A percentile compares a stretch with the other conserved stretches of the same genome.
Conservation (phyloP, 352 stramenopile species). For the Thalassiosira ordinaria region DNA sequence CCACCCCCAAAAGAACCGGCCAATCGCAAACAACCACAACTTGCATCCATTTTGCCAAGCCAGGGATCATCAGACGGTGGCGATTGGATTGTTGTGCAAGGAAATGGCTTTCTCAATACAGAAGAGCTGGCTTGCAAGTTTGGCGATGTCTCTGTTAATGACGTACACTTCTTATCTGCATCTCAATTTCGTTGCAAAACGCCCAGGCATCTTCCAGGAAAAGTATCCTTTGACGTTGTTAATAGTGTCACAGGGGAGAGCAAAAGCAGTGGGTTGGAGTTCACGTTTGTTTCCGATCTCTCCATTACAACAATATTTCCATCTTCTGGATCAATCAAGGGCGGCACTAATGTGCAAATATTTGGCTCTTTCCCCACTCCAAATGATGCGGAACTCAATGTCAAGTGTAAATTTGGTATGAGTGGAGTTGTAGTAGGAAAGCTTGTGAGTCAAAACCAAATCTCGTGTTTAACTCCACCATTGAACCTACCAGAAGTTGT, state of each 20-base stretch:
- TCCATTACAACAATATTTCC: constrained; percentile 56
- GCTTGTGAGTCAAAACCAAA: constrained; percentile 53
- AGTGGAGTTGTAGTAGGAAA: constrained; percentile 37
- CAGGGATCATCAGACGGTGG: constrained; percentile 44
- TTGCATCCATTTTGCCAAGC: constrained; percentile 45
- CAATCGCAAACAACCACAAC: constrained; percentile 35
- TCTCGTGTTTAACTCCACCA: constrained; percentile 48
- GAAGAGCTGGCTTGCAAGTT: constrained; percentile 59
- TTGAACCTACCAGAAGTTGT: constrained; percentile 36
- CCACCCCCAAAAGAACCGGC: neutral
- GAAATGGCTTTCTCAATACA: constrained; percentile 62
- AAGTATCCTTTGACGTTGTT: constrained; percentile 43
- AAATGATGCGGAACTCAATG: constrained; percentile 7
- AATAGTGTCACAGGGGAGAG: constrained; percentile 26
- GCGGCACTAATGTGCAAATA: constrained; percentile 54
- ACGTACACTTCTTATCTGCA: constrained; percentile 52
- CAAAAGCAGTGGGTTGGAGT: constrained; percentile 27
- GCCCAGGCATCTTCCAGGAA: constrained; percentile 50
- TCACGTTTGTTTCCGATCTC: constrained; percentile 55
- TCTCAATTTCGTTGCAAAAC: constrained; percentile 60
- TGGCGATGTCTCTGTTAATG: constrained; percentile 23
- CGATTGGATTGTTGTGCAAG: constrained; percentile 55
- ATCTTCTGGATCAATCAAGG: constrained; percentile 47
- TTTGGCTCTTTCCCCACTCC: constrained; percentile 54
- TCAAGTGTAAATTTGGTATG: constrained; percentile 65